Evolutionary conservation across 2,329 filamentous ascomycete genomes (phyloP).

Genomic region (Ophiognomonia clavigignenti-juglandacearum): DNA sequence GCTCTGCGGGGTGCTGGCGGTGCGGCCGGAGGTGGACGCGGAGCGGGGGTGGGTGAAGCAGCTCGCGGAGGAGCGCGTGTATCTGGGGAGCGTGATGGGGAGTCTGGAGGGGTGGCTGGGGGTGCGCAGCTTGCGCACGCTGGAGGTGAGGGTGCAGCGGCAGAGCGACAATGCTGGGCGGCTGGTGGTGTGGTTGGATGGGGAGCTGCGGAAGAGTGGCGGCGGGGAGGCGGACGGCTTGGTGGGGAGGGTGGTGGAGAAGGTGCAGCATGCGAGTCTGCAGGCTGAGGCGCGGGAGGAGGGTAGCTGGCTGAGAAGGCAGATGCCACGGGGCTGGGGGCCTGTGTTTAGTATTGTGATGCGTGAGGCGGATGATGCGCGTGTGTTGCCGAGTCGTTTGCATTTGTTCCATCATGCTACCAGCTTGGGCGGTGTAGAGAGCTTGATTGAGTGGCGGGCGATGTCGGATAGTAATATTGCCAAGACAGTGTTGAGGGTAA

Average conservation of each 20-base stretch:
- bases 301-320: constrained; percentile 68
- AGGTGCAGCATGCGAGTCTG: constrained; percentile 72
- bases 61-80: constrained; percentile 65
- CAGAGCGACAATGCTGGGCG: constrained; percentile 67
- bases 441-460: constrained; percentile 90
- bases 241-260: constrained; percentile 51
- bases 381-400: constrained; percentile 70
- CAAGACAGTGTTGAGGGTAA: constrained; percentile 69
- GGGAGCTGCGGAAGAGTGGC: constrained; percentile 30
- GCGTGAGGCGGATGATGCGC: constrained; percentile 56
- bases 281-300: constrained; percentile 60
- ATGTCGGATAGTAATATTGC: constrained; percentile 79
- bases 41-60: constrained; percentile 50
- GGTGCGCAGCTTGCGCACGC: constrained; percentile 75
- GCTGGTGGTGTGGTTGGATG: constrained; percentile 68
- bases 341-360: constrained; percentile 79
- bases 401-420: constrained; percentile 90
- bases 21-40: constrained; percentile 42
- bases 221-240: constrained; percentile 3
- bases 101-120: constrained; percentile 90
- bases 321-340: constrained; percentile 90
- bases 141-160: constrained; percentile 74
- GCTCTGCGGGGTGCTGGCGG: constrained; percentile 77
- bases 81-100: constrained; percentile 80
- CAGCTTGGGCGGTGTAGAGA: constrained; percentile 89